phyloP scores from a whole-genome alignment of 2,329 filamentous ascomycete genomes.

The Microdochium trichocladiopsis region DNA sequence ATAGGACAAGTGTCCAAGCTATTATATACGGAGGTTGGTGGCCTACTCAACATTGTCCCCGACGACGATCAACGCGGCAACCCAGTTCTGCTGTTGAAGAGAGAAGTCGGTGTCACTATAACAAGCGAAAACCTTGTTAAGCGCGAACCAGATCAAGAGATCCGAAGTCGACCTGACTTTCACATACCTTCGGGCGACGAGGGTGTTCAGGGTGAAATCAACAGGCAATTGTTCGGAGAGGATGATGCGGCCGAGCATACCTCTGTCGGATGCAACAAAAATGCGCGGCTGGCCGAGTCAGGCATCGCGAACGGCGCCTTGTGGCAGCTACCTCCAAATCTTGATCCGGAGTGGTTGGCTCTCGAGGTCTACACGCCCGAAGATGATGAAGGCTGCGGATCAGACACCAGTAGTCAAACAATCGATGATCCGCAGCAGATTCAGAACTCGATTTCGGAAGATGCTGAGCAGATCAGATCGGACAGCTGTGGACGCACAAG shows the following conservation, averaged over 20 bases:
- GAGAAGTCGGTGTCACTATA: conserved; percentile 40
- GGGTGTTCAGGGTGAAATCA: conserved; percentile 34
- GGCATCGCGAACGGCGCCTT: conserved; percentile 10
- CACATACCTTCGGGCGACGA: conserved; percentile 4
- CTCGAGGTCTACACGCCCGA: conserved; percentile 75
- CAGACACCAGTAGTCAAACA: conserved; percentile 32
- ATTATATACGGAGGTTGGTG: conserved; percentile 87
- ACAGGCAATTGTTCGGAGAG: conserved; percentile 36
- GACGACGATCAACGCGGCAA: conserved; percentile 58
- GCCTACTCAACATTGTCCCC: conserved; percentile 71
- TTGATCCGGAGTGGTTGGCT: conserved; percentile 88
- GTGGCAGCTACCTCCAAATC: conserved; percentile 62
- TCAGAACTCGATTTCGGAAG: too few species aligned
- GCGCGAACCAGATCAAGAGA: too few species aligned
- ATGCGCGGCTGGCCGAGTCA: conserved; percentile 1
- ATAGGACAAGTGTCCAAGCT: conserved; percentile 69
- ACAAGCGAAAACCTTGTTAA: too few species aligned
- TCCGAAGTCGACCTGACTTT: conserved; percentile 7
- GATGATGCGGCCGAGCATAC: conserved; percentile 12
- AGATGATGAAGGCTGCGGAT: conserved; percentile 25
- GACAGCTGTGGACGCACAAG: background rate
- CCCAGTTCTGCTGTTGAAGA: conserved; percentile 67
- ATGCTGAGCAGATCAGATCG: conserved; percentile 2
- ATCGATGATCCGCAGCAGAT: too few species aligned
- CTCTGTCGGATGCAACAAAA: conserved; percentile 9